These are phyloP conservation scores for Metroxylon sagu DNA, from an alignment of 176 grass and related monocot genomes.

Conservation along the genomic window DNA sequence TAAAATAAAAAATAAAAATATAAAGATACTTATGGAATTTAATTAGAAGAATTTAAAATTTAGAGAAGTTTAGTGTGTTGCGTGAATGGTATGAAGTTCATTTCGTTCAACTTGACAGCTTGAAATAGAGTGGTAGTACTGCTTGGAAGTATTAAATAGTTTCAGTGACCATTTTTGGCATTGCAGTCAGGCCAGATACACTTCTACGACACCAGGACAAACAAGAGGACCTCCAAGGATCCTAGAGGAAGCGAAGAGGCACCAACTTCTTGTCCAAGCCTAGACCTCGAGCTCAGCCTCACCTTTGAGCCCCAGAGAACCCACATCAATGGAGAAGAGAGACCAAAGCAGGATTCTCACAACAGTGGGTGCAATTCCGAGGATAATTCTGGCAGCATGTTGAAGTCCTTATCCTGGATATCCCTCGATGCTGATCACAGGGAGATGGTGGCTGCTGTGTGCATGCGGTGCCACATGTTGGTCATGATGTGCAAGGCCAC, in stretches of 20 bases:
- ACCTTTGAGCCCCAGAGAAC: slow-evolving; percentile 31
- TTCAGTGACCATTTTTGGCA: neutral
- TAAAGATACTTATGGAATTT: too few species aligned
- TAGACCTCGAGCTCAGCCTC: slow-evolving; percentile 82
- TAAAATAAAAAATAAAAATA: too few species aligned
- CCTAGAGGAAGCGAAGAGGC: slow-evolving; percentile 26
- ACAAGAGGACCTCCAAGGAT: slow-evolving; percentile 27
- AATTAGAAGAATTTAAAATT: too few species aligned
- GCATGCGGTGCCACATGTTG: slow-evolving; percentile 75
- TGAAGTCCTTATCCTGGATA: neutral
- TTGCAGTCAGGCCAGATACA: slow-evolving; percentile 9
- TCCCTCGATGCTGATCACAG: neutral
- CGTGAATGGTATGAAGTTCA: too few species aligned
- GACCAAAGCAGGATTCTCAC: neutral
- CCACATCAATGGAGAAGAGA: neutral
- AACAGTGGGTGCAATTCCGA: neutral
- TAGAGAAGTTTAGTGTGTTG: too few species aligned
- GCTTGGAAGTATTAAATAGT: too few species aligned
- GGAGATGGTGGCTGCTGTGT: slow-evolving; percentile 87
- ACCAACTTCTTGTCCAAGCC: slow-evolving; percentile 14
- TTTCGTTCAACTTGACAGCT: too few species aligned
- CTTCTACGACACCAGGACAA: slow-evolving; percentile 14
- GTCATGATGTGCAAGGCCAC: slow-evolving; percentile 73
- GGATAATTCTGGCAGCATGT: neutral
- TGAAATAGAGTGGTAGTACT: too few species aligned